A percentile compares a stretch with the other conserved stretches of the same genome.
Conservation (phyloP, 768 basidiomycete species). For the Auriscalpium microsporum region DNA sequence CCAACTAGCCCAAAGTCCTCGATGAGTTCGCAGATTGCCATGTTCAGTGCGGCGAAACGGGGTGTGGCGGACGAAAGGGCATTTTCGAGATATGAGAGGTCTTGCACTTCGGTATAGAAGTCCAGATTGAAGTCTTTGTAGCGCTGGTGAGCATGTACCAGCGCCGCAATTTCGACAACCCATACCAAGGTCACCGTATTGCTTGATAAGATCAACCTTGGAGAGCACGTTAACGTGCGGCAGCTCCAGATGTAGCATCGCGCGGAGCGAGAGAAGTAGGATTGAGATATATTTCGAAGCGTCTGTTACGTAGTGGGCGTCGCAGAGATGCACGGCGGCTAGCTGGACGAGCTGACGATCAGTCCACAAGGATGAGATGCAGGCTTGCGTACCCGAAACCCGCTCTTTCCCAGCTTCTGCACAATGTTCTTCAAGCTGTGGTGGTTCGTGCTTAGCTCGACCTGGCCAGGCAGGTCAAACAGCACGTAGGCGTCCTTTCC, state of each 20-base stretch:
- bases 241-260: constrained; percentile 98
- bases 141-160: background rate
- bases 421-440: constrained; percentile 72
- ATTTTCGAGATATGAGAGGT: constrained; percentile 81
- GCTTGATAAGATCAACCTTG: constrained; percentile 85
- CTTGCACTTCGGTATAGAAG: constrained; percentile 97
- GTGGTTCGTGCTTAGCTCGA: constrained; percentile 95
- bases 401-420: constrained; percentile 56
- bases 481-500: constrained; percentile 77
- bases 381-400: constrained; percentile 67
- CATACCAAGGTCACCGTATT: constrained; percentile 87
- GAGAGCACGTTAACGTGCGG: constrained; percentile 97
- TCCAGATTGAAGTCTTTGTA: constrained; percentile 87
- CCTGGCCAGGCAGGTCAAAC: constrained; percentile 96
- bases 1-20: constrained; percentile 91
- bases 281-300: constrained; percentile 92
- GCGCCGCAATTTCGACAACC: background rate
- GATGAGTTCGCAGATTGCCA: constrained; percentile 85
- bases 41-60: constrained; percentile 72
- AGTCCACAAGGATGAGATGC: background rate
- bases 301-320: constrained; percentile 96
- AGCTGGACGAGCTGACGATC: constrained; percentile 1
- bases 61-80: constrained; percentile 57
- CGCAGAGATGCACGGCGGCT: constrained; percentile 78
- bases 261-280: constrained; percentile 81